Percentiles rank a stretch among this genome's conserved stretches.
Evolutionary conservation across 306 rosid species (phyloP).

Genomic region (Cicer pinnatifidum): DNA sequence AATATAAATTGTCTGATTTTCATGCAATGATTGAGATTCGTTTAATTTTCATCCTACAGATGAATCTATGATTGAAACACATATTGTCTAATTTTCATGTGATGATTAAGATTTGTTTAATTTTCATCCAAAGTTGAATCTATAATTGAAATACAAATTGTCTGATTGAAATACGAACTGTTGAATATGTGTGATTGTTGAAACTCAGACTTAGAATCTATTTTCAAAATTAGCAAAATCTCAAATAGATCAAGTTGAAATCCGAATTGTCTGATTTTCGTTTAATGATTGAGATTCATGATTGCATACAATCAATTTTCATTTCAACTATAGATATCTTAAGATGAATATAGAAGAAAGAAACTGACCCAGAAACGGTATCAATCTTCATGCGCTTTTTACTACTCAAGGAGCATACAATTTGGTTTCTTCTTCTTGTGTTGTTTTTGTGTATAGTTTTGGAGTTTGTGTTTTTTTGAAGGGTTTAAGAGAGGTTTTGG

Average conservation of each 20-base stretch:
- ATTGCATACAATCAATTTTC: background rate
- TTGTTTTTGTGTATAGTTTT: background rate
- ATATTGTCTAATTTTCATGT: no score
- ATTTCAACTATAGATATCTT: background rate
- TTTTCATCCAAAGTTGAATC: no score
- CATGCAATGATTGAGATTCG: no score
- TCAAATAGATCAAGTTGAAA: no score
- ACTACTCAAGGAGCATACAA: slow-evolving; percentile 10
- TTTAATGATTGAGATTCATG: background rate
- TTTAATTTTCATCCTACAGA: background rate
- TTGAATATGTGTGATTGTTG: background rate
- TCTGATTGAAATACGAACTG: no score
- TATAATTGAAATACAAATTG: no score
- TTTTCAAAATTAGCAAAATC: background rate
- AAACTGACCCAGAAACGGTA: slow-evolving; percentile 47
- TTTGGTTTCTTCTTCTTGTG: background rate
- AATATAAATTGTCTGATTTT: no score
- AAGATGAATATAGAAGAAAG: slow-evolving; percentile 18
- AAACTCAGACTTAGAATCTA: background rate
- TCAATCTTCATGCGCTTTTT: slow-evolving; percentile 52
- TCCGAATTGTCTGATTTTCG: no score
- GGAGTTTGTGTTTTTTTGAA: background rate
- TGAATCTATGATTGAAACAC: background rate
- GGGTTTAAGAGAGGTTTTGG: slow-evolving; percentile 48
- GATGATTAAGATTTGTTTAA: no score